phyloP scores from a whole-genome alignment of 352 stramenopile species.

The Pythium aquatile region DNA sequence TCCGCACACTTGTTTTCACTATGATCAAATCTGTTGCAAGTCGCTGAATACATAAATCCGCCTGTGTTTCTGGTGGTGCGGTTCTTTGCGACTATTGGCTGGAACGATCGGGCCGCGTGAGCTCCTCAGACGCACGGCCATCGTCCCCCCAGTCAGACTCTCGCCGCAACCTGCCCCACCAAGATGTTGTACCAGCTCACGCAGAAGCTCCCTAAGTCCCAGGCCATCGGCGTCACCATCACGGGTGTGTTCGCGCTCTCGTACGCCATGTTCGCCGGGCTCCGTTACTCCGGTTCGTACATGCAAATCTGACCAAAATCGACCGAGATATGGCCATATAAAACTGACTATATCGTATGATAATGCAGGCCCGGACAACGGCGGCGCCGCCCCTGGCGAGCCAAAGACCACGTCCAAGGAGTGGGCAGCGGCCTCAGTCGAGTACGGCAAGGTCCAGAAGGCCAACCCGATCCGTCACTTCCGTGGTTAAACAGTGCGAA shows the following conservation, averaged over 20 bases:
- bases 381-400: conserved; percentile 43
- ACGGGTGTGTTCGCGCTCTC: conserved; percentile 39
- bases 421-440: conserved; percentile 69
- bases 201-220: conserved; percentile 67
- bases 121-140: conserved; percentile 27
- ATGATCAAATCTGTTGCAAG: background rate
- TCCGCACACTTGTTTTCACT: too few relatives aligned
- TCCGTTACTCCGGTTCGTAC: conserved; percentile 62
- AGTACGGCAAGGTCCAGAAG: conserved; percentile 80
- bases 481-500: conserved; percentile 56
- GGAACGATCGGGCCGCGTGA: conserved; percentile 30
- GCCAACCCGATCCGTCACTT: conserved; percentile 84
- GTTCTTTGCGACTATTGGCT: conserved; percentile 54
- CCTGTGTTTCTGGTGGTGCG: conserved; percentile 20
- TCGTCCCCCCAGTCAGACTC: conserved; percentile 5
- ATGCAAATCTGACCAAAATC: conserved; percentile 1
- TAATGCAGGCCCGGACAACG: conserved; percentile 56
- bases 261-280: conserved; percentile 44
- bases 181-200: conserved; percentile 65
- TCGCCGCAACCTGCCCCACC: conserved; percentile 2
- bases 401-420: conserved; percentile 76
- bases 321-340: background rate
- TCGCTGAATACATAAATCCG: background rate
- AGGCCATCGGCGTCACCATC: conserved; percentile 51
- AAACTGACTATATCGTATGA: background rate